Base-by-base conservation (phyloP, 805 yeast genomes). In the Candida palmyrensis region DNA sequence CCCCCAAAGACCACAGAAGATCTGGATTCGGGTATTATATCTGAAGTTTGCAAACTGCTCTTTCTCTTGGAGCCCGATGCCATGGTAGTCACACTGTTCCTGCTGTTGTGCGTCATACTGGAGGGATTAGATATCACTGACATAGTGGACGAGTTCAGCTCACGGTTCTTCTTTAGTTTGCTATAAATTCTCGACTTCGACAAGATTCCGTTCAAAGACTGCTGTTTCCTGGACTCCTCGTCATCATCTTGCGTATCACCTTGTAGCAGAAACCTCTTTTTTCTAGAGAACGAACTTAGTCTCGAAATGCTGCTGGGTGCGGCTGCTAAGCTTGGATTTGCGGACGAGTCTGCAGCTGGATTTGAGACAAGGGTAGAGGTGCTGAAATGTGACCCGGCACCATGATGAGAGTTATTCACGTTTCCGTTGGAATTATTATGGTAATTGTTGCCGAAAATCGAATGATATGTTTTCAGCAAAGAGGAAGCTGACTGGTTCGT, bases 121-220 rank as follows among this genome's bases (percentile, higher is more conserved):
- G 49, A 40, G 12, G 40, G 41, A 8, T 39, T 33, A 17, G 57
- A 50, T 10, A 38, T 27, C 18, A 37, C 44, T 3, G 62, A 55
- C 18, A 37, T 45, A 29, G 48, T 31, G 2, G 62, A 55, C n/a
- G 53, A 37, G 6, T 53, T 41, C 53, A 58, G 62, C 27, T 63
- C 68, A 4, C 69, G 45, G 33, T 59, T 51, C 33, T 59, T 62
- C 37, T 54, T 62, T 16, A 64, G 43, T 35, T 56, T 55, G 37
- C 55, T 57, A 39, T 64, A 65, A 24, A 65, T 45, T 37, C 51
- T 50, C 3, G 67, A 54, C 36, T 64, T 65, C 12, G 62, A 43
- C 18, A 57, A 44, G 16, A 57, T 34, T 12, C 43, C 35, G 34
- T 51, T 51, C 17, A 51, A 35, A 2, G 42, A 42, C 31, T 46